Percentiles rank a stretch among this genome's conserved stretches.
Evolutionary conservation across 2,329 filamentous ascomycete genomes (phyloP).

Genomic region (Trichophyton verrucosum): DNA sequence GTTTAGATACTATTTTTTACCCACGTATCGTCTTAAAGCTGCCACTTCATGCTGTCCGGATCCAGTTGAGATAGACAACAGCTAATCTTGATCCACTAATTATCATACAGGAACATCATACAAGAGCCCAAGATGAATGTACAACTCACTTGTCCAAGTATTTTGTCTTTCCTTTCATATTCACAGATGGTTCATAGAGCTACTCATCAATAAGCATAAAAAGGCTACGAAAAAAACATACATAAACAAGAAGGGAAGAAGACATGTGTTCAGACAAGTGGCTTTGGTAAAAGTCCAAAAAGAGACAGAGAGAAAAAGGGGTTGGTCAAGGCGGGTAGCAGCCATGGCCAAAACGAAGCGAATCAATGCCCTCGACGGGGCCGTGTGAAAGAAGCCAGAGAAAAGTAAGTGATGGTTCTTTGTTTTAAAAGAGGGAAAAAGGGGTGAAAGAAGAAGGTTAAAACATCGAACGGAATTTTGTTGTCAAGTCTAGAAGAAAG

Average conservation of each 20-base stretch:
- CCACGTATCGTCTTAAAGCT: too few relatives aligned
- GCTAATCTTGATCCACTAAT: too few relatives aligned
- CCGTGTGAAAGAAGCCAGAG: neutral
- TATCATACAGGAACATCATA: neutral
- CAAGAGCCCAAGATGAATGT: neutral
- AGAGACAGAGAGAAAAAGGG: neutral
- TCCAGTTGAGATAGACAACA: too few relatives aligned
- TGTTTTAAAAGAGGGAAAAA: constrained; percentile 11
- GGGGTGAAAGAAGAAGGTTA: constrained; percentile 17
- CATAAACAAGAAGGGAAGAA: neutral
- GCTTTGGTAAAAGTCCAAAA: neutral
- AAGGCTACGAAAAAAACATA: neutral
- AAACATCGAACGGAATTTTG: neutral
- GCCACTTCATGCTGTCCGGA: too few relatives aligned
- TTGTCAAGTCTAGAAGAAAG: neutral
- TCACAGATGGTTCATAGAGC: neutral
- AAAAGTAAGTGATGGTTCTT: constrained; percentile 6
- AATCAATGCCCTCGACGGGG: neutral
- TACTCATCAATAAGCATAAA: neutral
- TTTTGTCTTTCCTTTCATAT: neutral
- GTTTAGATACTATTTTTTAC: neutral
- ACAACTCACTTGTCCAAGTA: neutral
- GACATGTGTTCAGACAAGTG: neutral
- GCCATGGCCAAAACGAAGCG: neutral
- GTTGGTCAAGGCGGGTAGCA: neutral